Base-by-base conservation (phyloP, 2,329 filamentous ascomycete species). In the Colletotrichum cereale region DNA sequence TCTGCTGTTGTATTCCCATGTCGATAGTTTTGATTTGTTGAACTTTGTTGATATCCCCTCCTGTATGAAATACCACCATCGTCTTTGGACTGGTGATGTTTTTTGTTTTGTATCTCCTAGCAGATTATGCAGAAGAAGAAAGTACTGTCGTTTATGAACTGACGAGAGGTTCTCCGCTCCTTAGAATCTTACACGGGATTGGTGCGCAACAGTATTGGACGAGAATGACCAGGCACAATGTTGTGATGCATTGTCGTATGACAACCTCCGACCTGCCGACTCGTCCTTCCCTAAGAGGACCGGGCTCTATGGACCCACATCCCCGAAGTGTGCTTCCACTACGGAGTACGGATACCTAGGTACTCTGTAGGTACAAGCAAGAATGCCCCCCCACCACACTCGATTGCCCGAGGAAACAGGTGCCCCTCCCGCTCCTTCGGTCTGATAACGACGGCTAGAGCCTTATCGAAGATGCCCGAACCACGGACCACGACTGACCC, bases 11-110 rank as follows among this genome's bases (percentile, higher is more conserved):
- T n/a, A 29, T 26, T 14, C 56, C 18, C 31, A 3, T 53, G 52
- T 61, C 53, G 47, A 55, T 63, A 62, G 18, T 34, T n/a, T 38
- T 34, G 24, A 16, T 62, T 57, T 52, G 16, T 31, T 67, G 58
- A n/a, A 21, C 48, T 58, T 52, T 56, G 69, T 72, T 72, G 69
- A 72, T 72, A 72, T 72, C 69, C 69, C 60, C 60, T 64, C 53
- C 12, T 64, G 69, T 72, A 55, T 1, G 50, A 63, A 68, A 63
- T 67, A 67, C 58, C 44, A 60, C 38, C 36, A 50, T n/a, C 60
- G 24, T 64, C 63, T 64, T 63, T 69, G 55, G 65, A 60, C 10
- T 8, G 26, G 40, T 34, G 3, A 26, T 55, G n/a, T 8, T 38
- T 8, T 38, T 56, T 24, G 11, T 24, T 56, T 55, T 56, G 31